phyloP scores from a whole-genome alignment of 352 stramenopile species.

The Thalassiosira pacifica region DNA sequence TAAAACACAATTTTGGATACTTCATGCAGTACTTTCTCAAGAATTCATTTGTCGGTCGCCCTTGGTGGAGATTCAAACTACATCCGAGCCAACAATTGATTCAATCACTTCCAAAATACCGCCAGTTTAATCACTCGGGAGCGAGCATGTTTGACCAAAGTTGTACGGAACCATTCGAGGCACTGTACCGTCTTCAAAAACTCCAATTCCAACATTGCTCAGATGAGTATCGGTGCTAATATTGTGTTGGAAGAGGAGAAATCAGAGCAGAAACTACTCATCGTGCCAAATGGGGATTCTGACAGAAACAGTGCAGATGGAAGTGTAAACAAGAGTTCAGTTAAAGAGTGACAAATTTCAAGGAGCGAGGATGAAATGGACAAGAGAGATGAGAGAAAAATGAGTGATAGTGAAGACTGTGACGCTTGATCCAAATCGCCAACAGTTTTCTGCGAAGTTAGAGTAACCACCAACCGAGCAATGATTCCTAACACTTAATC shows the following conservation, averaged over 20 bases:
- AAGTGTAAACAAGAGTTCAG: conserved; percentile 33
- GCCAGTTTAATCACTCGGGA: conserved; percentile 78
- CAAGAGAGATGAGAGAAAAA: conserved; percentile 29
- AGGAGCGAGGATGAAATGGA: conserved; percentile 66
- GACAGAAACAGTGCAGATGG: conserved; percentile 28
- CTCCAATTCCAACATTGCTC: conserved; percentile 78
- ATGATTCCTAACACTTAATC: too few relatives aligned
- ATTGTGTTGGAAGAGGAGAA: conserved; percentile 66
- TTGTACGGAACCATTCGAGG: conserved; percentile 90
- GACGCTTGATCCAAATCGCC: too few relatives aligned
- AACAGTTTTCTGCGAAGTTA: too few relatives aligned
- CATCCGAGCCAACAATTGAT: conserved; percentile 85
- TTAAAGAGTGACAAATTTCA: conserved; percentile 63
- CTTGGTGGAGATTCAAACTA: too few relatives aligned
- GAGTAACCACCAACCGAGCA: too few relatives aligned
- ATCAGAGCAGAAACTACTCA: conserved; percentile 17
- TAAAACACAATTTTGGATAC: too few relatives aligned
- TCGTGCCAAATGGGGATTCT: too few relatives aligned
- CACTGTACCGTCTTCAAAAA: conserved; percentile 63
- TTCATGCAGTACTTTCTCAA: too few relatives aligned
- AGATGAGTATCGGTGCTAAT: too few relatives aligned
- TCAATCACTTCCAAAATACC: conserved; percentile 87
- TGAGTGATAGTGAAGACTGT: background rate
- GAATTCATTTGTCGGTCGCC: too few relatives aligned
- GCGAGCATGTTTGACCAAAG: conserved; percentile 89